These are phyloP conservation scores for Backusella morwellensis DNA, from an alignment of 192 early-diverging fungal genomes.

Conservation along the genomic window DNA sequence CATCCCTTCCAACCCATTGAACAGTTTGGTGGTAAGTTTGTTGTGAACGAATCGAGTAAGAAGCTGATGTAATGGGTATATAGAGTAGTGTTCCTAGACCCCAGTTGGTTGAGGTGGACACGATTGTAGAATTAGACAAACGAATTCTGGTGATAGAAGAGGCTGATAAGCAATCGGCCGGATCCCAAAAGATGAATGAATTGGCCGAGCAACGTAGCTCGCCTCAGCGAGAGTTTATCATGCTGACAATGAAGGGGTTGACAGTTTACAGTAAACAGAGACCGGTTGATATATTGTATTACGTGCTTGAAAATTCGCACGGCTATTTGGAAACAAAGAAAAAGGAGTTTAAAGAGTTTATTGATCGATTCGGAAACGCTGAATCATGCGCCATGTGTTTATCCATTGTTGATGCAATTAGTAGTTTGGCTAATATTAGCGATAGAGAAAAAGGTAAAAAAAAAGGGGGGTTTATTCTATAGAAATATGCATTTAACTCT, in stretches of 20 bases:
- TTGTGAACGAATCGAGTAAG: neutral
- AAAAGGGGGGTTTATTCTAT: no score
- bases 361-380: constrained; percentile 55
- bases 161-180: neutral
- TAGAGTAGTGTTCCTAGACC: neutral
- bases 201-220: constrained; percentile 58
- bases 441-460: neutral
- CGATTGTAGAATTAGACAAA: neutral
- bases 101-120: neutral
- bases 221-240: constrained; percentile 62
- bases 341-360: constrained; percentile 28
- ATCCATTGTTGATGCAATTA: constrained; percentile 48
- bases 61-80: neutral
- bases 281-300: constrained; percentile 72
- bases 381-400: constrained; percentile 89
- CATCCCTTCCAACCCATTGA: neutral
- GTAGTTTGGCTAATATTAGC: neutral
- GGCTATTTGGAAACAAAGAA: constrained; percentile 2
- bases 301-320: constrained; percentile 53
- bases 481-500: neutral
- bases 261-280: constrained; percentile 64
- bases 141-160: constrained; percentile 56
- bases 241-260: constrained; percentile 74
- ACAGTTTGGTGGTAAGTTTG: neutral
- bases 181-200: constrained; percentile 51